phyloP scores from a whole-genome alignment of 2,329 filamentous ascomycete species.

The Nannizziopsis barbatae region DNA sequence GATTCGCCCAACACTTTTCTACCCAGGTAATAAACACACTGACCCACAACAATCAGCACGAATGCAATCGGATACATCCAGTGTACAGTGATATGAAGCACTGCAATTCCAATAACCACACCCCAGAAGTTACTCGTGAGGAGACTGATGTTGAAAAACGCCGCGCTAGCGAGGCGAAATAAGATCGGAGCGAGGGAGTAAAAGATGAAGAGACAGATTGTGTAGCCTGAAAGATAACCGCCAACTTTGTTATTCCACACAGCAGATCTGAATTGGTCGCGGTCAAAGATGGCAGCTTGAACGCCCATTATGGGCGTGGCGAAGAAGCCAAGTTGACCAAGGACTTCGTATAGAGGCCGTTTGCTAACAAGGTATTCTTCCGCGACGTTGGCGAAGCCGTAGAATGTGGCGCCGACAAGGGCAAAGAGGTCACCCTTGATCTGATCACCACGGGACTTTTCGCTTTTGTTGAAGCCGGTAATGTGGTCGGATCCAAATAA shows the following conservation, averaged over 20 bases:
- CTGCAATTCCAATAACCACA: conserved; percentile 76
- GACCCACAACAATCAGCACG: conserved; percentile 75
- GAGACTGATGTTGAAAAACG: conserved; percentile 92
- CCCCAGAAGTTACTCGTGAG: conserved; percentile 97
- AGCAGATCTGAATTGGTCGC: conserved; percentile 53
- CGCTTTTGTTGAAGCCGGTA: conserved; percentile 48
- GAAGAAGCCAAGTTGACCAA: conserved; percentile 81
- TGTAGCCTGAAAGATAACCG: conserved; percentile 84
- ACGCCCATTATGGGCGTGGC: conserved; percentile 84
- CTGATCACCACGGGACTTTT: conserved; percentile 45
- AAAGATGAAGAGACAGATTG: conserved; percentile 68
- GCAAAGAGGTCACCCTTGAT: conserved; percentile 91
- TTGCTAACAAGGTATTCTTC: conserved; percentile 91
- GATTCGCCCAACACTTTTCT: conserved; percentile 75
- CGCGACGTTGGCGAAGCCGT: conserved; percentile 80
- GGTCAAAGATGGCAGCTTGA: conserved; percentile 87
- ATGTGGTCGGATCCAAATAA: conserved; percentile 81
- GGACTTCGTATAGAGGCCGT: conserved; percentile 79
- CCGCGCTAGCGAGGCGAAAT: conserved; percentile 78
- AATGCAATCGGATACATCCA: conserved; percentile 95
- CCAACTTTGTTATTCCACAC: conserved; percentile 57
- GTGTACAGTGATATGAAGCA: conserved; percentile 70
- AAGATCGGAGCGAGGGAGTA: conserved; percentile 80
- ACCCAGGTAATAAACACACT: conserved; percentile 77
- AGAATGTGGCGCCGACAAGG: conserved; percentile 76